Evolutionary conservation across 129 eudicot genomes (phyloP), one percentile per base, ranked within the genome.

Genomic region (Escallonia rubra): DNA sequence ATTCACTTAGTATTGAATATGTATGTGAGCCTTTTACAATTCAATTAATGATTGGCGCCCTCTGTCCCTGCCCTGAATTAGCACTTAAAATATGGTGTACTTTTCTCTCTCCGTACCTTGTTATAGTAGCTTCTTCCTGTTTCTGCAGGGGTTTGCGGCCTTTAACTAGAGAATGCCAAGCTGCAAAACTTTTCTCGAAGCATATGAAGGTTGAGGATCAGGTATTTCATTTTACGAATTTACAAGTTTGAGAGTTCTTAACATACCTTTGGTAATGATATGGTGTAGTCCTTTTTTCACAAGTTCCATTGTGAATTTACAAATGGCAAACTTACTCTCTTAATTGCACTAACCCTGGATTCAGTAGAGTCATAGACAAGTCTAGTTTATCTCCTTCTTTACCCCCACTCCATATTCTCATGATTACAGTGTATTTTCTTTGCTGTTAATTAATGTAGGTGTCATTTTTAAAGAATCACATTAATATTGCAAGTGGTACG

Each of bases 161-260:
- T 57, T 89, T 92, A 65, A 86, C 96, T 15, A 78, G 67, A 72
- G 96, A 89, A 42, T 92, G 96, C 68, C 95, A 59, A 45, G 84
- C 91, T 73, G 90, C 86, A 53, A 92, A 92, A 82, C 87, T 88
- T 55, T 92, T 92, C 77, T 88, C 98, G 4, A 92, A 92, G 85
- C 98, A 92, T 75, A 81, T 92, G 86, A 92, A 92, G 89, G 73
- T 92, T 57, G 91, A 88, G 68, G 98, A 92, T 11, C 98, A 92
- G 98, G 97, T 91, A 68, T 23, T 23, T 0, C 34, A 23, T 23
- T 23, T 23, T 23, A 23, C 34, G 1, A 23, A 1, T 23, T 23
- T 23, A 23, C 34, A 23, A 23, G 0, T 23, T 23, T 23, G 34
- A 23, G 34, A 23, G 34, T 23, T 23, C 34, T 23, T 23, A 23